These are phyloP conservation scores for California macrophylla DNA, from an alignment of 441 rosid genomes.

Conservation along the genomic window DNA sequence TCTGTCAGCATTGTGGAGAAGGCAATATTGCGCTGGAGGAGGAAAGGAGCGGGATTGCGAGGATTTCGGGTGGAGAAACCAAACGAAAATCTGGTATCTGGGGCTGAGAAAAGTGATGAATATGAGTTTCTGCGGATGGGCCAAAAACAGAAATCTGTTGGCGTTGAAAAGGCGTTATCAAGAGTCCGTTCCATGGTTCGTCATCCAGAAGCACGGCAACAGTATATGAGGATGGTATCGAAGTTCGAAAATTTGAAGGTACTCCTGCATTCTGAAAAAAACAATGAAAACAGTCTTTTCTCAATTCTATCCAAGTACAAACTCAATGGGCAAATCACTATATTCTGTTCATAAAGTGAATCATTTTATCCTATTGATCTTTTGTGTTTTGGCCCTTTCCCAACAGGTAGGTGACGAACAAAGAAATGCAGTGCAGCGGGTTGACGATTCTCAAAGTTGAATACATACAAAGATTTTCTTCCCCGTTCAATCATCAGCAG, in stretches of 20 bases:
- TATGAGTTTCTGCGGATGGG: conserved; percentile 59
- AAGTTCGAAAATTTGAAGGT: conserved; percentile 31
- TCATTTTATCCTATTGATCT: neutral
- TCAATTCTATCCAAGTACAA: neutral
- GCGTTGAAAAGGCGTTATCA: conserved; percentile 48
- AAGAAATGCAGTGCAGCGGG: conserved; percentile 10
- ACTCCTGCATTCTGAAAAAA: neutral
- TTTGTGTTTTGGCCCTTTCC: neutral
- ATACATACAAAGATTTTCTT: neutral
- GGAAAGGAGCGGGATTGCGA: conserved; percentile 68
- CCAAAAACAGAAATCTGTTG: conserved; percentile 54
- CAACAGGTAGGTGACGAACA: neutral
- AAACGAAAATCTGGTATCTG: conserved; percentile 17
- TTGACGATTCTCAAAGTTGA: neutral
- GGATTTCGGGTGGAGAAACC: conserved; percentile 42
- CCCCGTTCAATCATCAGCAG: too few species aligned
- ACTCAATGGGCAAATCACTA: neutral
- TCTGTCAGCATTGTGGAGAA: conserved; percentile 80
- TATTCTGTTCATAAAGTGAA: neutral
- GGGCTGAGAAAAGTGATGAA: conserved; percentile 39
- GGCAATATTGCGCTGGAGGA: conserved; percentile 79
- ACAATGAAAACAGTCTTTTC: neutral
- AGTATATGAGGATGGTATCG: conserved; percentile 49
- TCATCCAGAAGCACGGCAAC: conserved; percentile 47
- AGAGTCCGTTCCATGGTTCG: conserved; percentile 55